Base-by-base conservation (phyloP, 495 filamentous ascomycete species). In the Clohesyomyces aquaticus region DNA sequence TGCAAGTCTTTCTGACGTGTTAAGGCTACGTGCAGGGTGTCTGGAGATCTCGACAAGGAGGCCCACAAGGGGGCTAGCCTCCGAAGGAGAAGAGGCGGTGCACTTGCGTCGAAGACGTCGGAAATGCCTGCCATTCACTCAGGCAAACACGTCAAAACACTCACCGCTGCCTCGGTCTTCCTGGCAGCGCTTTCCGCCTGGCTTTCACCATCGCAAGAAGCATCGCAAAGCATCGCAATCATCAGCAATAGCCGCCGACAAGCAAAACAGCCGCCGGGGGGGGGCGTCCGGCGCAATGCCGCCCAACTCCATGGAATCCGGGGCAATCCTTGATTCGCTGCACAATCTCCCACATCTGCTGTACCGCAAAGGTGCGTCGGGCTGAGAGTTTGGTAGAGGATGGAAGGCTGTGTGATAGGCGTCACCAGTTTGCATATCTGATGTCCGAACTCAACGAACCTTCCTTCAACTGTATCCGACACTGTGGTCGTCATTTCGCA, bases 1-100 rank as follows among this genome's bases (percentile, higher is more conserved):
- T 66, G 63, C 63, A 60, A 60, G 63, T 66, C 56, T 61, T 64
- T 66, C 63, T 66, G 63, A 66, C 63, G 63, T 66, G 63, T 60
- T 46, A 66, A 66, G 63, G 49, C 57, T 38, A 41, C 12, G 23
- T 60, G 63, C 63, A 60, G 55, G 29, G 16, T 19, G 46, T 41
- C 19, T 32, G 50, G 49, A 28, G 52, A 55, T 55, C 43, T 47
- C 18, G 22, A 41, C 52, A 32, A 32, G 50, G 52, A 55, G 52
- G 16, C n/a, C 52, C 22, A 26, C 43, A 8, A 28, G 23, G 38
- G 18, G 54, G 38, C 35, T 45, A 46, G 35, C 54, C 22, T 45
- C 32, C 14, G 6, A 6, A 38, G 32, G 6, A 6, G 32, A 14
- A 38, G 14, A 38, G 32, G 32, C 32, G 32, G 32, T 38, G 32